These are phyloP conservation scores for Wickerhamia fluorescens DNA, from an alignment of 805 yeast genomes.

Conservation along the genomic window DNA sequence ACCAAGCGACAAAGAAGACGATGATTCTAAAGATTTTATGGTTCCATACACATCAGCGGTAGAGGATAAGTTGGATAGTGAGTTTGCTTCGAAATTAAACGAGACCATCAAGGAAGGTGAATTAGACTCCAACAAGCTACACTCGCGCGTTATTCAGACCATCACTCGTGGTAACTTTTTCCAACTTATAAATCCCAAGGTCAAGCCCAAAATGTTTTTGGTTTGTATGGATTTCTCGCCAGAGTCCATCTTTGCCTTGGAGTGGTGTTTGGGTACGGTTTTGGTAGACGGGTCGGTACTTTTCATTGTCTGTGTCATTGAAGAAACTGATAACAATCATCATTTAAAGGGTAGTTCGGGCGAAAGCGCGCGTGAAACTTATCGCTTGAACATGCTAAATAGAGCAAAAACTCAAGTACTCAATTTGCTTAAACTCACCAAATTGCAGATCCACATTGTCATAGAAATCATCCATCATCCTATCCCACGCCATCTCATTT, in stretches of 20 bases:
- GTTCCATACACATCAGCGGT: constrained; percentile 65
- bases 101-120: constrained; percentile 49
- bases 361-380: constrained; percentile 30
- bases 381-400: constrained; percentile 32
- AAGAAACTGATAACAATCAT: constrained; percentile 38
- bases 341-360: constrained; percentile 32
- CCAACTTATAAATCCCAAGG: constrained; percentile 37
- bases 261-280: constrained; percentile 83
- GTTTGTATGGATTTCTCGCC: constrained; percentile 78
- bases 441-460: constrained; percentile 66
- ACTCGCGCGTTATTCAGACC: constrained; percentile 59
- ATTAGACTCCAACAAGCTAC: constrained; percentile 44
- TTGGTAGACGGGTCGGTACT: constrained; percentile 77
- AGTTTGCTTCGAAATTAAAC: constrained; percentile 47
- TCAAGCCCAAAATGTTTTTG: constrained; percentile 54
- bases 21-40: constrained; percentile 24
- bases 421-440: constrained; percentile 52
- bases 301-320: constrained; percentile 59
- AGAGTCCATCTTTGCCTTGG: constrained; percentile 76
- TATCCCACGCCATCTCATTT: constrained; percentile 62
- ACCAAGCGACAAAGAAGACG: constrained; percentile 6
- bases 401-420: constrained; percentile 39
- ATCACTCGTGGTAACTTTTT: constrained; percentile 65
- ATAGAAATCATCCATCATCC: constrained; percentile 72
- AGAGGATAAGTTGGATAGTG: constrained; percentile 58